A percentile compares a stretch with the other conserved stretches of the same genome.
Evolutionary conservation across 306 rosid species (phyloP).

Genomic region (Spatholobus suberectus): DNA sequence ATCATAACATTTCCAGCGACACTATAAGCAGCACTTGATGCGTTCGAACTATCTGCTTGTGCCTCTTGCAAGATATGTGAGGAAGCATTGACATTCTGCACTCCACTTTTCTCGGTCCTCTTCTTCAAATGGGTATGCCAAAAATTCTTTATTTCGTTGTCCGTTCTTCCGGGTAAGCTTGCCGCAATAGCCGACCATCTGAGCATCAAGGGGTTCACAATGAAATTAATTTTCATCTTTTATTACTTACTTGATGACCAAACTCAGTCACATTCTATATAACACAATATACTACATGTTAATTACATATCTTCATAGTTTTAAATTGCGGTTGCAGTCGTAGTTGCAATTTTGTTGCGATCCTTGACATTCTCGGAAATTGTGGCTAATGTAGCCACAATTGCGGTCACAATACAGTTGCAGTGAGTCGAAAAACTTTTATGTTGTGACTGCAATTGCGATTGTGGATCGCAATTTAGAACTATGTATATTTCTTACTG

Average conservation of each 20-base stretch:
- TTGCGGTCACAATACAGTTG: too few species aligned
- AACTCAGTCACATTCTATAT: constrained; percentile 8
- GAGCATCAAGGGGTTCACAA: neutral
- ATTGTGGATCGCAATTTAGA: too few species aligned
- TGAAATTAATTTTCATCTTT: neutral
- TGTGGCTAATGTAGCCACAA: too few species aligned
- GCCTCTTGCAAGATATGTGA: constrained; percentile 24
- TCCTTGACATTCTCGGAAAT: too few species aligned
- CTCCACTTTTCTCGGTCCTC: constrained; percentile 41
- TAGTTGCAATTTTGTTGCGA: too few species aligned
- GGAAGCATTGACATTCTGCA: constrained; percentile 5
- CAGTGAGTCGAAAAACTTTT: too few species aligned
- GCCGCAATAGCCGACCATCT: constrained; percentile 98
- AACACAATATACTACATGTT: neutral
- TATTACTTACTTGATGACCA: neutral
- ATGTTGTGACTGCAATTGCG: too few species aligned
- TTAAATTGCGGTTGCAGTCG: too few species aligned
- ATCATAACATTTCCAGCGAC: neutral
- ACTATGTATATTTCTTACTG: too few species aligned
- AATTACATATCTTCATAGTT: too few species aligned
- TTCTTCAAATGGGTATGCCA: constrained; percentile 98
- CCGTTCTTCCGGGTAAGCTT: constrained; percentile 88
- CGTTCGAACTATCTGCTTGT: constrained; percentile 5
- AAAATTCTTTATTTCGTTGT: constrained; percentile 88
- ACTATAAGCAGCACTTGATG: constrained; percentile 31